These are phyloP conservation scores for Boletales sp. DNA, from an alignment of 768 basidiomycete species.

Conservation along the genomic window DNA sequence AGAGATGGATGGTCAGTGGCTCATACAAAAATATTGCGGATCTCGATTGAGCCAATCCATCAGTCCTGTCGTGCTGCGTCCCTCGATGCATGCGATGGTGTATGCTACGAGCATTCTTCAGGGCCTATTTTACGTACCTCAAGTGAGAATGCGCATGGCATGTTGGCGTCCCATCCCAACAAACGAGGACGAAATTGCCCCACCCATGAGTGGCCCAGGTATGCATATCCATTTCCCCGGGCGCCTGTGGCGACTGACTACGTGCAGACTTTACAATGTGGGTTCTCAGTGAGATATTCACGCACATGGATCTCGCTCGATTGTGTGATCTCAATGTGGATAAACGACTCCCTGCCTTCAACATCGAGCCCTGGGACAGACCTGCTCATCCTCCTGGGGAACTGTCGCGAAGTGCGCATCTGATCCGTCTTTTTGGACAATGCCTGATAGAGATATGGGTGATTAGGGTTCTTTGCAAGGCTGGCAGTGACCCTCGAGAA, in stretches of 20 bases:
- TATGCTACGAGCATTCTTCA: conserved; percentile 57
- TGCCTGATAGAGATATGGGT: conserved; percentile 2
- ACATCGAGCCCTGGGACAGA: conserved; percentile 38
- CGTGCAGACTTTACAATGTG: conserved; percentile 47
- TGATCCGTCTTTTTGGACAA: background rate
- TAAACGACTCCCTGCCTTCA: conserved; percentile 45
- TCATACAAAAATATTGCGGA: background rate
- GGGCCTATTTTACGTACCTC: conserved; percentile 65
- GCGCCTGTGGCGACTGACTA: background rate
- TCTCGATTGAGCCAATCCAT: background rate
- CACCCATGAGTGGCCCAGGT: conserved; percentile 36
- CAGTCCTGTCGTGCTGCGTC: conserved; percentile 72
- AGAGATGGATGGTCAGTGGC: conserved; percentile 53
- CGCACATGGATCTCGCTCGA: conserved; percentile 64
- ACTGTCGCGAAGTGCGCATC: conserved; percentile 37
- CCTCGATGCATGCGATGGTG: conserved; percentile 45
- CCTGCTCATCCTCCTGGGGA: conserved; percentile 38
- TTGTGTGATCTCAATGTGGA: conserved; percentile 55
- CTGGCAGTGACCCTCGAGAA: conserved; percentile 44
- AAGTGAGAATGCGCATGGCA: conserved; percentile 50
- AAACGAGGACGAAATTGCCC: conserved; percentile 15
- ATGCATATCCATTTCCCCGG: conserved; percentile 21
- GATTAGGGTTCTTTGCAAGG: conserved; percentile 47
- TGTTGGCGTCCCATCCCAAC: conserved; percentile 29
- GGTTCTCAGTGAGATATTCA: conserved; percentile 62